Evolutionary conservation across 1,284 basidiomycete species (phyloP), one percentile per base, ranked within the genome.

Genomic region (Neonothopanus nambi): DNA sequence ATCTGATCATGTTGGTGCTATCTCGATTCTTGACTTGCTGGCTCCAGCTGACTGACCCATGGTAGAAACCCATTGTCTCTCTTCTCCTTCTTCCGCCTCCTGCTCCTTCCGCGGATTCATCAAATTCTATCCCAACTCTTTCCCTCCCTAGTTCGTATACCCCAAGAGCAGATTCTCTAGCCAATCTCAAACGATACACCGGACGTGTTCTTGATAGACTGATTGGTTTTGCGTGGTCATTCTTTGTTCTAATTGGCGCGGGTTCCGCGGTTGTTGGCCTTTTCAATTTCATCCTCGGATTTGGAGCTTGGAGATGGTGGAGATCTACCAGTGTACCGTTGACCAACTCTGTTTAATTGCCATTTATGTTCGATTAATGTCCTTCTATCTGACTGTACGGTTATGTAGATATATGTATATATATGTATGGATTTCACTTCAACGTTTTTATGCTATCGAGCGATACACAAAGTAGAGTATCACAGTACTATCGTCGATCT

Each of bases 181-280:
- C 83, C 30, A 69, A 61, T 8, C 44, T 81, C 47, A 91, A 91
- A 70, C 79, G 78, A 44, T 81, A 79, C 61, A 67, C 70, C 0
- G 93, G 93, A 5, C 77, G 82, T 33, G 61, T 68, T 1, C 70
- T 93, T 48, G 93, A 93, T 65, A 81, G 90, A 42, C 57, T 86
- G 40, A 68, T 95, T 50, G 93, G 93, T 3, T 76, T 84, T 56
- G 64, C 78, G 20, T 94, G 93, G 92, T 89, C 82, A 76, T 45
- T 86, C 12, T 68, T 93, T 52, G 77, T 84, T 42, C 57, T 89
- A 28, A 66, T 91, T 15, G 93, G 93, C n/a, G 84, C 87, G 11
- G 91, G 91, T 43, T 87, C 84, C 26, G 74, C 78, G 2, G 65
- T 74, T 15, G 64, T 90, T 50, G 89, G 89, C 0, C 56, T 87